Conservation (phyloP, 768 basidiomycete genomes). For the button mushroom (Agaricus bisporus) region DNA sequence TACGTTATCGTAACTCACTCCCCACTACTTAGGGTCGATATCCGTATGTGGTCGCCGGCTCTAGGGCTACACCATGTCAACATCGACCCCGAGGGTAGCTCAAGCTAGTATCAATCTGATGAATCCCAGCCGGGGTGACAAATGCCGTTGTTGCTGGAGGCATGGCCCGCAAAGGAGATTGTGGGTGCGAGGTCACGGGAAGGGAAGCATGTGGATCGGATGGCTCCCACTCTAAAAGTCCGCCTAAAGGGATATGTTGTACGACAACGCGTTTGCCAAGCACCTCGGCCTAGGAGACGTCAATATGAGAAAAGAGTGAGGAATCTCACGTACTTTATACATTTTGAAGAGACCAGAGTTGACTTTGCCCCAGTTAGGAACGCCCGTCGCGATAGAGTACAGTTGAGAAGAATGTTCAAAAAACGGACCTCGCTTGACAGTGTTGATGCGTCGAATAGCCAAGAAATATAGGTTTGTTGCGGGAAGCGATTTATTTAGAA, state of each 20-base stretch:
- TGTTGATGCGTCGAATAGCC: conserved; percentile 69
- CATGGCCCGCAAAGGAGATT: conserved; percentile 33
- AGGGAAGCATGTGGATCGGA: neutral
- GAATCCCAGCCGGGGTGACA: neutral
- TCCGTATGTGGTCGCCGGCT: no score
- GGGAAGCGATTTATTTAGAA: conserved; percentile 53
- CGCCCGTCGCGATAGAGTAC: conserved; percentile 80
- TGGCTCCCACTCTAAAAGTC: conserved; percentile 62
- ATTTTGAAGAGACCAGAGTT: conserved; percentile 90
- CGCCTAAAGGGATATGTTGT: conserved; percentile 87
- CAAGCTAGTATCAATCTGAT: no score
- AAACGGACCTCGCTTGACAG: conserved; percentile 84
- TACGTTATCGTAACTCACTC: no score
- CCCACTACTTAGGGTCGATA: no score
- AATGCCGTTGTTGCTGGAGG: neutral
- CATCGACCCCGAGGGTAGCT: no score
- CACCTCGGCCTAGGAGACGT: conserved; percentile 66
- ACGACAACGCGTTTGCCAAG: conserved; percentile 94
- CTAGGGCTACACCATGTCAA: no score
- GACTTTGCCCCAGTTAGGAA: conserved; percentile 88
- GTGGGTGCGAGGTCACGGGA: conserved; percentile 15
- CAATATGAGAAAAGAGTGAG: neutral
- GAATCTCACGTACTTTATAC: conserved; percentile 63
- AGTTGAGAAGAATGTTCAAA: conserved; percentile 90
- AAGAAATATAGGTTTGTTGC: conserved; percentile 77